These are phyloP conservation scores for Globisporangium acanthophoron DNA, from an alignment of 352 stramenopile species.

Conservation along the genomic window DNA sequence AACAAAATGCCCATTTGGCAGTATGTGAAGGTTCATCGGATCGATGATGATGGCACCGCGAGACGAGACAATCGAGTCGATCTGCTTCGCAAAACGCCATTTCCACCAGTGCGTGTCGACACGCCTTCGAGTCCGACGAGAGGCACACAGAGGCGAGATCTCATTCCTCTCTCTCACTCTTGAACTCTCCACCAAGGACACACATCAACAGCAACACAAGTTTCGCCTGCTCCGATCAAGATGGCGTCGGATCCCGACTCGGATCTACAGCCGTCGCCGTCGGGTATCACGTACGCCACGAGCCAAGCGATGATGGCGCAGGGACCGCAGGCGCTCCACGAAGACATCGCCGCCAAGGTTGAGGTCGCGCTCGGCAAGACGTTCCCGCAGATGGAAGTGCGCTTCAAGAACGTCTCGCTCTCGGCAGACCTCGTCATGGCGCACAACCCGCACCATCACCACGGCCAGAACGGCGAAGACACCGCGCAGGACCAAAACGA, in stretches of 20 bases:
- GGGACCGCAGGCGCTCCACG: conserved; percentile 29
- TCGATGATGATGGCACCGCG: too few relatives aligned
- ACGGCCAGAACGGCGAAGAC: background rate
- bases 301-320: conserved; percentile 23
- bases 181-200: background rate
- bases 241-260: conserved; percentile 6
- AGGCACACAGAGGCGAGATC: too few relatives aligned
- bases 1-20: too few relatives aligned
- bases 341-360: conserved; percentile 25
- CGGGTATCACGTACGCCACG: conserved; percentile 21
- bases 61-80: too few relatives aligned
- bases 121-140: too few relatives aligned
- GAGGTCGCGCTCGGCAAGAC: conserved; percentile 26
- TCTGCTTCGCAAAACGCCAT: too few relatives aligned
- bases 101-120: too few relatives aligned
- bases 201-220: background rate
- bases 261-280: conserved; percentile 1
- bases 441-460: conserved; percentile 8
- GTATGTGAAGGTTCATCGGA: too few relatives aligned
- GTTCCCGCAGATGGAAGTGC: conserved; percentile 46
- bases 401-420: conserved; percentile 39
- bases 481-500: conserved; percentile 16
- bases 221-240: background rate
- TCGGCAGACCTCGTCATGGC: conserved; percentile 27
- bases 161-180: background rate